phyloP scores from a whole-genome alignment of 495 filamentous ascomycete species.

The Penicillium canescens region DNA sequence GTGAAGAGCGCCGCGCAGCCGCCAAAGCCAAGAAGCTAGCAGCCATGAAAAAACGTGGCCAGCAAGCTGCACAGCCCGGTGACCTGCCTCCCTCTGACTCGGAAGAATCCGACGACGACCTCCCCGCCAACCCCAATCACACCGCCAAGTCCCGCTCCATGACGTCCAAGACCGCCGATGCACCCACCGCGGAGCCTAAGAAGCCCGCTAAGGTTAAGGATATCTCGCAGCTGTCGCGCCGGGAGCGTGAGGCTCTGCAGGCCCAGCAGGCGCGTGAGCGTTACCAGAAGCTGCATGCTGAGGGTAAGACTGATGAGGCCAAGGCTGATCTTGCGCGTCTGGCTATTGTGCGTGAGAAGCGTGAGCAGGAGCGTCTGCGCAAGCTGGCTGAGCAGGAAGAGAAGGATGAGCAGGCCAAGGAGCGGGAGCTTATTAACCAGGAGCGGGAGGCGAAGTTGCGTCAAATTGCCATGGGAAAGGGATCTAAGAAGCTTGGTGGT shows the following conservation, averaged over 20 bases:
- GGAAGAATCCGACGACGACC: constrained; percentile 60
- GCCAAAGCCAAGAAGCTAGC: constrained; percentile 92
- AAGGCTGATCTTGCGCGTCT: constrained; percentile 87
- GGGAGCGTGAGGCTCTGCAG: constrained; percentile 87
- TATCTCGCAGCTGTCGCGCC: constrained; percentile 64
- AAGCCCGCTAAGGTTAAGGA: constrained; percentile 36
- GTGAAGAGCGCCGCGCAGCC: constrained; percentile 83
- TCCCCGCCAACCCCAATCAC: constrained; percentile 90
- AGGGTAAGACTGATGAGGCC: constrained; percentile 96
- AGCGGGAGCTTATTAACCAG: constrained; percentile 29
- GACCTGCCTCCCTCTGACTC: constrained; percentile 75
- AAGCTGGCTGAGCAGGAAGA: constrained; percentile 84
- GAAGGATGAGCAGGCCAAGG: constrained; percentile 59
- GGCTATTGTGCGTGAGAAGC: constrained; percentile 75
- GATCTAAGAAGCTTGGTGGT: constrained; percentile 31
- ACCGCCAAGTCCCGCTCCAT: constrained; percentile 67
- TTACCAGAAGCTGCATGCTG: constrained; percentile 91
- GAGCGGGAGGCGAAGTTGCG: constrained; percentile 39
- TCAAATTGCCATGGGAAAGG: constrained; percentile 31
- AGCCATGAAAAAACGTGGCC: constrained; percentile 70
- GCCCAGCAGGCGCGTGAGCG: constrained; percentile 85
- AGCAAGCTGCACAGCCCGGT: constrained; percentile 67
- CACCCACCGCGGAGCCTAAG: constrained; percentile 23
- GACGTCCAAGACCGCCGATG: constrained; percentile 49
- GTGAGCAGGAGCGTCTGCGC: constrained; percentile 78